These are phyloP conservation scores for Linderina pennispora DNA, from an alignment of 192 early-diverging fungal species.

Conservation along the genomic window DNA sequence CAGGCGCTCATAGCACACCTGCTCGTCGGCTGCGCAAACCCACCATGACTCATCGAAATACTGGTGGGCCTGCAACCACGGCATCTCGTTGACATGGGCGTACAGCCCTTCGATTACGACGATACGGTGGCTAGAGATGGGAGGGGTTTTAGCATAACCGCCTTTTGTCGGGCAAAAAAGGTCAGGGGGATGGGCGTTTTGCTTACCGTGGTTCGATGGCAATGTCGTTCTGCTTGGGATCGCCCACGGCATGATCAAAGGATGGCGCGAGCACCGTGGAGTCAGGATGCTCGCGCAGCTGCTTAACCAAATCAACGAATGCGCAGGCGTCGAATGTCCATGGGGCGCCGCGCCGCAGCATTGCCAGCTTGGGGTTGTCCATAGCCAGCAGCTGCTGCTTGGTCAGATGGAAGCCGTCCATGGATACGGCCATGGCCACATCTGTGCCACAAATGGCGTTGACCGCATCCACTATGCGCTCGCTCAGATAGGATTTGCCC, in stretches of 20 bases:
- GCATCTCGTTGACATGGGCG: slow-evolving; percentile 22
- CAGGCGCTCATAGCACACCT: slow-evolving; percentile 28
- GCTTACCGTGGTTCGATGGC: slow-evolving; percentile 9
- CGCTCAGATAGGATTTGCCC: slow-evolving; percentile 30
- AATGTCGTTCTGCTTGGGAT: slow-evolving; percentile 45
- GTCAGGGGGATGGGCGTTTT: neutral
- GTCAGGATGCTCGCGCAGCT: slow-evolving; percentile 1
- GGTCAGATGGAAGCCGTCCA: slow-evolving; percentile 58
- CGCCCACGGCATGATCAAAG: slow-evolving; percentile 49
- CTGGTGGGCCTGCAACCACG: slow-evolving; percentile 33
- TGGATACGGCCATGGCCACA: slow-evolving; percentile 37
- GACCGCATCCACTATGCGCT: slow-evolving; percentile 2
- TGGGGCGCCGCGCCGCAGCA: slow-evolving; percentile 47
- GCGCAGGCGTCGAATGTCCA: slow-evolving; percentile 49
- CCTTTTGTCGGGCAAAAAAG: too few relatives aligned
- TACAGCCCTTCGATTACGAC: slow-evolving; percentile 53
- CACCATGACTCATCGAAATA: slow-evolving; percentile 49
- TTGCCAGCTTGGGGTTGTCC: slow-evolving; percentile 32
- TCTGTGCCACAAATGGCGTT: neutral
- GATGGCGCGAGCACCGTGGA: slow-evolving; percentile 22
- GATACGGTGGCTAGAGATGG: slow-evolving; percentile 24
- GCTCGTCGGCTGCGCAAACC: slow-evolving; percentile 16
- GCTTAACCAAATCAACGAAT: slow-evolving; percentile 17
- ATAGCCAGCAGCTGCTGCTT: slow-evolving; percentile 10
- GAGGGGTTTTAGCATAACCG: too few relatives aligned